Base-by-base conservation (phyloP, 1,284 basidiomycete species). In the Sporisorium reilianum region DNA sequence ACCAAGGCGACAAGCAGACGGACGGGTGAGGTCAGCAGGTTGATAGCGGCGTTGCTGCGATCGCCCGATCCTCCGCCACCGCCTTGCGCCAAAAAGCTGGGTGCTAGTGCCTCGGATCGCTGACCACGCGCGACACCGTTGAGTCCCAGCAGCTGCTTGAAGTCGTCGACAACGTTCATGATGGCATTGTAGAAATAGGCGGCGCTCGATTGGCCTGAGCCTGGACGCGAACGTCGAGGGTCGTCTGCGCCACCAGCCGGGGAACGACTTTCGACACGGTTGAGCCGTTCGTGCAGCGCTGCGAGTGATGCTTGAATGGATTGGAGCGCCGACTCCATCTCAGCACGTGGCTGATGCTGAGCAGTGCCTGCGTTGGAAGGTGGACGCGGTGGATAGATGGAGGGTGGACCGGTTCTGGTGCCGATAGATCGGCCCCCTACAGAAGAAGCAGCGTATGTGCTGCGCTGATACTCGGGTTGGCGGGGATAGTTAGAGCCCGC, bases 251-350 rank as follows among this genome's bases (percentile, higher is more conserved):
- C 58, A 16, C 54, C 66, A 7, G 36, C 38, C 1, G 49, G 54
- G 16, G 60, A 64, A 18, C 58, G 60, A 48, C 18, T 57, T 41
- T 84, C 83, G 44, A 83, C 82, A 7, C 75, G 77, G 30, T 81
- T 82, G 28, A 98, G 87, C 12, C 95, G 90, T 85, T 97, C 95
- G 36, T 91, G 92, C 40, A 98, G 88, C 1, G 95, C 94, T 1
- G 93, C 92, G 9, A 98, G 87, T 63, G 95, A 93, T 0, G 91
- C 91, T 83, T 98, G 95, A 59, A 95, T 89, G 71, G 89, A 90
- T 83, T 94, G 92, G 12, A 96, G 87, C 18, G 83, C 79, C 55
- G 64, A 56, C 26, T 84, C 82, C 52, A 83, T 73, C 42, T 83
- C 80, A 16, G 64, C 51, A 14, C 71, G 50, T 16, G 65, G 57